Conservation (phyloP, 2,329 filamentous ascomycete species). For the Xylariaceae sp. region DNA sequence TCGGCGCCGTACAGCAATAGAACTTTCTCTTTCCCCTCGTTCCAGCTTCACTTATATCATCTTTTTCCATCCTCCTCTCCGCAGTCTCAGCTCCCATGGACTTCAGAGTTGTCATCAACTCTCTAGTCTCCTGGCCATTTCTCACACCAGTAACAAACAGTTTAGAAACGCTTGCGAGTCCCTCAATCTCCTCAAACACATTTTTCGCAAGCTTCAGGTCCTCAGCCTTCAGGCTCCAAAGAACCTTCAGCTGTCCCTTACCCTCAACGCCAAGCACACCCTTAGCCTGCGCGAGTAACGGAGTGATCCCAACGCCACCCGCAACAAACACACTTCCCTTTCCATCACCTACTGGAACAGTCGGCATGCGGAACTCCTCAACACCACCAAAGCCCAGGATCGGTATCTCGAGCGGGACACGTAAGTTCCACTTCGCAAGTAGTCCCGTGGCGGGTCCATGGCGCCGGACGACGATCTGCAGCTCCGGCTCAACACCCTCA, state of each 20-base stretch:
- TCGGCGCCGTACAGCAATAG: conserved; percentile 47
- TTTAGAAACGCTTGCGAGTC: conserved; percentile 49
- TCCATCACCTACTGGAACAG: conserved; percentile 27
- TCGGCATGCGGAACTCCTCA: conserved; percentile 40
- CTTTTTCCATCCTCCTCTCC: conserved; percentile 37
- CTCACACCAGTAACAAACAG: conserved; percentile 71
- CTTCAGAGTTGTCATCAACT: conserved; percentile 34
- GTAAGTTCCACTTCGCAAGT: conserved; percentile 57
- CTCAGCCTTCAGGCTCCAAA: conserved; percentile 64
- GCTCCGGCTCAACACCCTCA: conserved; percentile 40
- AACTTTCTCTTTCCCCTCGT: conserved; percentile 48
- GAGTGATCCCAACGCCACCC: conserved; percentile 81
- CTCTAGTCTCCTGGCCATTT: conserved; percentile 28
- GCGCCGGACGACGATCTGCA: conserved; percentile 71
- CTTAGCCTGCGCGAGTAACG: conserved; percentile 66
- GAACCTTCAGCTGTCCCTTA: conserved; percentile 47
- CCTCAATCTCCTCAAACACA: conserved; percentile 50
- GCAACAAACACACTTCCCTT: conserved; percentile 61
- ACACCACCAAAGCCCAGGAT: conserved; percentile 72
- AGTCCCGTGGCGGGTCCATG: conserved; percentile 68
- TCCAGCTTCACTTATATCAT: conserved; percentile 42
- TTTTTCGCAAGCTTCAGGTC: conserved; percentile 65
- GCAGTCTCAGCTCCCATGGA: conserved; percentile 34
- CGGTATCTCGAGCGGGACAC: conserved; percentile 57
- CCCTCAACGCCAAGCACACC: conserved; percentile 40